Evolutionary conservation across 2,329 filamentous ascomycete genomes (phyloP), one percentile per base, ranked within the genome.

Genomic region (Cladosporium sp.): DNA sequence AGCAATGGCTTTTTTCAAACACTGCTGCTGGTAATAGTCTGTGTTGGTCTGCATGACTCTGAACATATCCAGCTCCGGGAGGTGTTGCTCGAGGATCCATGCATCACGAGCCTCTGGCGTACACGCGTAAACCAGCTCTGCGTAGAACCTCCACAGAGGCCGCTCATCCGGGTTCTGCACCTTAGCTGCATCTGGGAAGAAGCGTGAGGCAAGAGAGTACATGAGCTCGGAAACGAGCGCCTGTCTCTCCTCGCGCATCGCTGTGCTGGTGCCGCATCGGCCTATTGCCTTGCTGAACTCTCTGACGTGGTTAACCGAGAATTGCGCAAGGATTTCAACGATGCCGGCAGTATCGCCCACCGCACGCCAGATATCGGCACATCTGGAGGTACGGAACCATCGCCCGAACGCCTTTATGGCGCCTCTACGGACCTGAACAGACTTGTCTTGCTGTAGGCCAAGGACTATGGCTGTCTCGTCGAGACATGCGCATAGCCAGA

Each of bases 231-330:
- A 65, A 10, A 66, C 63, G 24, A 62, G 60, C 8, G 36, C 21
- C 52, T 67, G 67, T 24, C 68, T 65, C 24, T 41, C 47, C 26
- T 68, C 62, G 6, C 59, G 34, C 30, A 30, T 52, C 4, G 54
- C 28, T n/a, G 34, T 51, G 24, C 66, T 65, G 5, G 67, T 67
- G 11, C 51, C 62, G 6, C 60, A 66, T 21, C 49, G 60, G 18
- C 65, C 67, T 26, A 73, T 18, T 11, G 51, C 49, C 14, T 49
- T 51, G 52, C 68, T 70, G 24, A 73, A 68, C 21, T 59, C 59
- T 26, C 67, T 69, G 8, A 73, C 69, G 47, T 73, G 69, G 14
- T 47, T 38, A 12, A 73, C 70, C 12, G 70, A 71, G 36, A 70
- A 61, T 11, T 55, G 63, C 18, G 66, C 59, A 15, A 73, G 61